Evolutionary conservation across 306 rosid species (phyloP).

Genomic region (Lathyrus sativus): DNA sequence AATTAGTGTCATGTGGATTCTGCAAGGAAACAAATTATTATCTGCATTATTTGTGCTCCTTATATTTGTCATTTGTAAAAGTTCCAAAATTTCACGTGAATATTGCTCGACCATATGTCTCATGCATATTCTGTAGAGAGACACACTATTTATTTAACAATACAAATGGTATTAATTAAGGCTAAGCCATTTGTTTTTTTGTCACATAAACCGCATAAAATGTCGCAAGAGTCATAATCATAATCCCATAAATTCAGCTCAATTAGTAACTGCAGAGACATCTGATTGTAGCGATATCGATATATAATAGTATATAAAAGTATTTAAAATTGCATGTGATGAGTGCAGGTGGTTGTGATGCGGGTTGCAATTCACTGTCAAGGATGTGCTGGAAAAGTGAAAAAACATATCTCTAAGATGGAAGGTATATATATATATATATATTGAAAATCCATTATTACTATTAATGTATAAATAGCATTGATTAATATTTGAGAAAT

Average conservation of each 20-base stretch:
- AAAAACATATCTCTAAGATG: constrained; percentile 84
- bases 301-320: too few relatives aligned
- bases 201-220: constrained; percentile 26
- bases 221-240: not conserved
- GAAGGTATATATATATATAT: constrained; percentile 39
- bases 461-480: not conserved
- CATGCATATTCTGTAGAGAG: constrained; percentile 46
- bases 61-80: constrained; percentile 38
- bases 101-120: constrained; percentile 30
- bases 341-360: constrained; percentile 89
- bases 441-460: not conserved
- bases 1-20: constrained; percentile 37
- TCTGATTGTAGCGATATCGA: too few relatives aligned
- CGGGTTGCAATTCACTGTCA: constrained; percentile 88
- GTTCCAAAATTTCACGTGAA: constrained; percentile 52
- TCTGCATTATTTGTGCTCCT: constrained; percentile 30
- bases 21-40: constrained; percentile 39
- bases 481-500: not conserved
- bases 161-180: constrained; percentile 24
- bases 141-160: constrained; percentile 37
- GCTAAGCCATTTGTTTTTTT: constrained; percentile 31
- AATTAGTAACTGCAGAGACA: too few relatives aligned
- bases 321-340: constrained; percentile 20
- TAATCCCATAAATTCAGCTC: too few relatives aligned
- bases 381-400: constrained; percentile 93